These are phyloP conservation scores for Chenopodium quinoa DNA, from an alignment of 148 eudicot species.

Conservation along the genomic window DNA sequence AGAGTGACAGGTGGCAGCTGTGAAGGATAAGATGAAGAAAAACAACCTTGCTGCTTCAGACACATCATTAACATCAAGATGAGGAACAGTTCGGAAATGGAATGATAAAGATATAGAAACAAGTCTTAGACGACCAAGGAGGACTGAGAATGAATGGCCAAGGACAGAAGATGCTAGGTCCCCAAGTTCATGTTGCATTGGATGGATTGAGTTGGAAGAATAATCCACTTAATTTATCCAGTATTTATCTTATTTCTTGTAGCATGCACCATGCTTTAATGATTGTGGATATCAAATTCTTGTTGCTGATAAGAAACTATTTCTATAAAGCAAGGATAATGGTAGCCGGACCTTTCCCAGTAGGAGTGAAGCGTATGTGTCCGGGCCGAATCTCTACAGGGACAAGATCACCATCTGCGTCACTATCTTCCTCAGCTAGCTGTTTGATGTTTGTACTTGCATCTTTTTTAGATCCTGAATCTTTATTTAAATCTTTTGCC, in stretches of 20 bases:
- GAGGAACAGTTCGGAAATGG: background rate
- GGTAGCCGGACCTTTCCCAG: conserved; percentile 49
- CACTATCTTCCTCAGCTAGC: conserved; percentile 39
- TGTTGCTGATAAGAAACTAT: no score
- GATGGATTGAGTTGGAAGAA: no score
- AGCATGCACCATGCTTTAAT: no score
- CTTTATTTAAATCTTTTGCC: conserved; percentile 26
- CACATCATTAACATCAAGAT: background rate
- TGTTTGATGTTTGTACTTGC: conserved; percentile 17
- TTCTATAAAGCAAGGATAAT: conserved; percentile 3
- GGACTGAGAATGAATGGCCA: background rate
- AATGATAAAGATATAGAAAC: background rate
- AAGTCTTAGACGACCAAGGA: background rate
- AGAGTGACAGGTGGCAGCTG: background rate
- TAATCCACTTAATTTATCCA: no score
- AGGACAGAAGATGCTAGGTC: no score
- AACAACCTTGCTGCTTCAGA: background rate
- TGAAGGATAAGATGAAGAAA: background rate
- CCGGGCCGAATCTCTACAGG: conserved; percentile 83
- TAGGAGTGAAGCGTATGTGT: conserved; percentile 78
- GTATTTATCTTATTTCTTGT: no score
- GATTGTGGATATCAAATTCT: no score
- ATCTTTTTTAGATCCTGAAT: conserved; percentile 22
- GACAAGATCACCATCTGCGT: conserved; percentile 53
- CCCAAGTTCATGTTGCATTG: no score